phyloP scores from a whole-genome alignment of 257 asterid species.

The Solanum bukasovii region DNA sequence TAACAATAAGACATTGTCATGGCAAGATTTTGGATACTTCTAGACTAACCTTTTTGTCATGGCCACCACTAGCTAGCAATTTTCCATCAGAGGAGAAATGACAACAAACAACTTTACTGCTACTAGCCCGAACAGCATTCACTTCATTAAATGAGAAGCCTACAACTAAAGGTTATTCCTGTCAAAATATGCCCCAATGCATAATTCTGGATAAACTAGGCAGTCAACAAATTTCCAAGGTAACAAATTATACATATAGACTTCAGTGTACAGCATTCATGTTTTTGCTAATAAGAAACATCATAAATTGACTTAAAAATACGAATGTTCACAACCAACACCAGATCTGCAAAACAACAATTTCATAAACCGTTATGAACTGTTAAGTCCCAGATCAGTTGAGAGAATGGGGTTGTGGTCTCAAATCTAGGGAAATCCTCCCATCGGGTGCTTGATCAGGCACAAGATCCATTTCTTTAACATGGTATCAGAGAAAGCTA shows the following conservation, averaged over 20 bases:
- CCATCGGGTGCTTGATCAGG: not conserved
- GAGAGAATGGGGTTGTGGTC: not conserved
- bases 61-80: constrained; percentile 93
- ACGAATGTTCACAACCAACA: not conserved
- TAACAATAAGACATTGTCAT: not conserved
- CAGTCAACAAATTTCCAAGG: not conserved
- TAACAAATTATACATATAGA: not conserved
- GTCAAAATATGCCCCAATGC: constrained; percentile 6
- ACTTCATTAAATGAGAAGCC: constrained; percentile 83
- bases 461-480: not conserved
- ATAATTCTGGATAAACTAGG: not conserved
- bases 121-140: constrained; percentile 64
- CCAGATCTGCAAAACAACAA: not conserved
- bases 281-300: not conserved
- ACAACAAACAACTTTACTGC: constrained; percentile 75
- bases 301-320: not conserved
- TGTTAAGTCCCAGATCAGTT: not conserved
- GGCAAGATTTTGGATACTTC: not conserved
- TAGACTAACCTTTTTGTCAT: constrained; percentile 73
- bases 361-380: not conserved
- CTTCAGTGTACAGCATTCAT: not conserved
- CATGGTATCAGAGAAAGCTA: not conserved
- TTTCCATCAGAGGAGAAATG: constrained; percentile 98
- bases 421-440: not conserved
- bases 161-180: constrained; percentile 6